A percentile compares a stretch with the other conserved stretches of the same genome.
Evolutionary conservation across 257 asterid genomes (phyloP).

Genomic region (Striga asiatica): DNA sequence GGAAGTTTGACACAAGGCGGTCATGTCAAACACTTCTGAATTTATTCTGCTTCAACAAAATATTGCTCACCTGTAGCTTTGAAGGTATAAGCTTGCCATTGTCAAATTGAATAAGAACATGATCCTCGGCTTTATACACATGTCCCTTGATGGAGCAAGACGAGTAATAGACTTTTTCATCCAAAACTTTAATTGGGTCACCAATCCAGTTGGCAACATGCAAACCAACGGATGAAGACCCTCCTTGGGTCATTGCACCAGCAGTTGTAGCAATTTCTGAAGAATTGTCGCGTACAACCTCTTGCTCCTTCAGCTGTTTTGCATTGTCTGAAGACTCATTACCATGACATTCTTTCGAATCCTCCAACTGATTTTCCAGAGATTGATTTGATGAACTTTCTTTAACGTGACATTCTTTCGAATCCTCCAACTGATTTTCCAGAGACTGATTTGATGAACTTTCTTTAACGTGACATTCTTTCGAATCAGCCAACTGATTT

Average conservation of each 20-base stretch:
- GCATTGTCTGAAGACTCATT: slow-evolving; percentile 21
- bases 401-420: slow-evolving; percentile 24
- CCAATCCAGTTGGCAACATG: slow-evolving; percentile 66
- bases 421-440: slow-evolving; percentile 24
- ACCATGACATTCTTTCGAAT: slow-evolving; percentile 23
- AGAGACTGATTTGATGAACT: slow-evolving; percentile 24
- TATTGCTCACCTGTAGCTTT: slow-evolving; percentile 63
- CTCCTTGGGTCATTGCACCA: slow-evolving; percentile 22
- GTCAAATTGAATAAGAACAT: slow-evolving; percentile 50
- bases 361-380: slow-evolving; percentile 24
- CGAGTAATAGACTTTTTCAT: slow-evolving; percentile 45
- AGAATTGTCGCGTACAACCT: slow-evolving; percentile 23
- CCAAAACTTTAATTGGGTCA: slow-evolving; percentile 41
- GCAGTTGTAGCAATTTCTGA: slow-evolving; percentile 31
- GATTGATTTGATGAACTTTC: slow-evolving; percentile 26
- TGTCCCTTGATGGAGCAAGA: slow-evolving; percentile 65
- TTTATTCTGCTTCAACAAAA: not conserved
- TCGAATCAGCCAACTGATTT: slow-evolving; percentile 21
- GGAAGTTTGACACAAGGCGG: not conserved
- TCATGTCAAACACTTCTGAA: not conserved
- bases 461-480: slow-evolving; percentile 25
- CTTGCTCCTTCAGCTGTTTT: slow-evolving; percentile 27
- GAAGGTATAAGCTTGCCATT: slow-evolving; percentile 57
- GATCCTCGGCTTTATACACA: slow-evolving; percentile 42
- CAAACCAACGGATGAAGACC: slow-evolving; percentile 28